Base-by-base conservation (phyloP, 2,329 filamentous ascomycete species). In the Arachnopeziza araneosa region DNA sequence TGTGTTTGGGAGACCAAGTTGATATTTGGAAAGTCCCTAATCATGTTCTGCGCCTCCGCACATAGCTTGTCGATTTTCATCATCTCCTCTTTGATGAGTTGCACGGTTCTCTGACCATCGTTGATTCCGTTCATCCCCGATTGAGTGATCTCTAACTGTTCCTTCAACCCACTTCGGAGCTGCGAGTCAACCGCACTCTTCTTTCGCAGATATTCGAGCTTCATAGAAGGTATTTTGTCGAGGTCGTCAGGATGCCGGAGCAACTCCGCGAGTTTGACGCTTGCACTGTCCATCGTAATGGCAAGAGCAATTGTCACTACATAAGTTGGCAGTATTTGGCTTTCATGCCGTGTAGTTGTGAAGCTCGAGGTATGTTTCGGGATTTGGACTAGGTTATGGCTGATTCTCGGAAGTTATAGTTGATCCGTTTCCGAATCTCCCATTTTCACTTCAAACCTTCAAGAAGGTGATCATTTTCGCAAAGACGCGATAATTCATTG, bases 21-120 rank as follows among this genome's bases (percentile, higher is more conserved):
- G 80, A 96, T 95, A 72, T 91, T 91, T 44, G 89, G 88, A 75
- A 99, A 98, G 79, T 99, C 95, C 71, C 90, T 87, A 71, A 99
- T 96, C 86, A 97, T 97, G 73, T 91, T 91, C 79, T 98, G 93
- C 58, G 93, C 93, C 76, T 99, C 96, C 64, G 93, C 92, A 78
- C 95, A 99, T 65, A 99, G 84, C 77, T 91, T 92, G 79, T 99
- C 95, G 70, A 99, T 98, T 77, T 93, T 96, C 81, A 96, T 92
- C 85, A 99, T 95, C 78, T 99, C 95, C 67, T 98, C 93, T 75
- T 96, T 96, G 77, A 97, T 97, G 69, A 89, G 85, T 72, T 91
- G 89, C 44, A 99, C 90, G 63, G 91, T 91, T 74, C 93, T 90
- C 76, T 98, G 93, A 59, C 93, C 93, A 72, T 97, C 92, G 52